Evolutionary conservation across 768 basidiomycete species (phyloP), one percentile per base, ranked within the genome.

Genomic region (Strobilomyces echinocephalus): DNA sequence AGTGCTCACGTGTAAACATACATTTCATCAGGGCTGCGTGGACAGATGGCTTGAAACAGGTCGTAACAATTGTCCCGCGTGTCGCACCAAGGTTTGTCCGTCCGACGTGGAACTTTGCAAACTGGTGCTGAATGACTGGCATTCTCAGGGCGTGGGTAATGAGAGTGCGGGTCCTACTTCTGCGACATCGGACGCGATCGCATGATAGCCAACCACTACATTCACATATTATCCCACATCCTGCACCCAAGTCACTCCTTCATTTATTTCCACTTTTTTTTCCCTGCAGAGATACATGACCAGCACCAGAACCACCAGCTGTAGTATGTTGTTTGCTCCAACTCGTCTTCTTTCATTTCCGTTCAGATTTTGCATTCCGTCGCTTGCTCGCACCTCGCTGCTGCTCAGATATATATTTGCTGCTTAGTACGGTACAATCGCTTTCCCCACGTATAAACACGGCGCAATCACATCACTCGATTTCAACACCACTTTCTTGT

Each of bases 11-110:
- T 97, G 95, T 70, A 79, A 82, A 58, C 94, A 97, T 71, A 85
- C 81, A n/a, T 97, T 94, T 78, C 94, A 97, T 65, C 84, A 84
- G 63, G 72, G 68, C 20, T 97, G 94, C 60, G 91, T 97, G 7
- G 94, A 97, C 64, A 83, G 78, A 55, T 95, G 94, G 91, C 74
- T 95, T 33, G 79, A 85, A 66, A 83, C 79, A 6, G 92, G 93
- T 4, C 78, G 84, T 52, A 97, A 97, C 63, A 91, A 91, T 54
- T 97, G 94, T 68, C 94, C 94, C 33, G 91, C 91, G 8, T 97
- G 94, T 72, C 85, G 94, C 46, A 78, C 83, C 33, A 85, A 79
- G 76, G 87, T 87, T 49, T 35, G 79, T 64, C 15, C 7, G 24
- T 30, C 12, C 8, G n/a, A 39, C 3, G 20, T 41, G 39, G 24